phyloP scores from a whole-genome alignment of 345 rosid species.

The Salix purpurea region DNA sequence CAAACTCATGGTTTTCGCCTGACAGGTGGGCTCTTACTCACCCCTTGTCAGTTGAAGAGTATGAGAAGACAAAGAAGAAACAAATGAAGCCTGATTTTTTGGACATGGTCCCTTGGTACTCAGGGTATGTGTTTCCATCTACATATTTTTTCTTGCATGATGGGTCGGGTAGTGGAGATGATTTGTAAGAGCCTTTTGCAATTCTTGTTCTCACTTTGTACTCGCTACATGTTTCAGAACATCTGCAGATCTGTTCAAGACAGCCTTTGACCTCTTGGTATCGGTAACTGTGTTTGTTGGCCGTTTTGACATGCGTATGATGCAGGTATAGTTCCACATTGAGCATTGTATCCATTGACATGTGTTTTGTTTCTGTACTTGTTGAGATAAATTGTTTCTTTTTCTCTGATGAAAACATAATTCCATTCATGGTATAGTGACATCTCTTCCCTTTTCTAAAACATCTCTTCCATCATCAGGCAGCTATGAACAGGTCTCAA shows the following conservation, averaged over 20 bases:
- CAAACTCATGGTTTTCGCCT: slow-evolving; percentile 8
- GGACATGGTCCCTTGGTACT: slow-evolving; percentile 99
- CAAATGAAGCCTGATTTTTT: slow-evolving; percentile 91
- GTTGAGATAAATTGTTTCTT: not conserved
- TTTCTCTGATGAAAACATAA: not conserved
- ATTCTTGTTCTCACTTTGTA: slow-evolving; percentile 18
- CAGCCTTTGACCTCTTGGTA: slow-evolving; percentile 92
- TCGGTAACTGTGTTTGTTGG: slow-evolving; percentile 98
- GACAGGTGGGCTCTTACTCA: slow-evolving; percentile 98
- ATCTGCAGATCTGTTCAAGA: slow-evolving; percentile 95
- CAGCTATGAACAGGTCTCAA: slow-evolving; percentile 70
- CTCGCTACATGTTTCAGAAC: slow-evolving; percentile 62
- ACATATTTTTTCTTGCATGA: not conserved
- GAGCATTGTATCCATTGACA: not conserved
- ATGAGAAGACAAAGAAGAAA: slow-evolving; percentile 69
- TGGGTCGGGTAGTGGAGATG: not conserved
- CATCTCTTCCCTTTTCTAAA: slow-evolving; percentile 1
- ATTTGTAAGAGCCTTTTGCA: slow-evolving; percentile 1
- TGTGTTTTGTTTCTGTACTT: not conserved
- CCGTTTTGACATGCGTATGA: slow-evolving; percentile 99
- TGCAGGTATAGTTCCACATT: slow-evolving; percentile 60
- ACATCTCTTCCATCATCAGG: slow-evolving; percentile 64
- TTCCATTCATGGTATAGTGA: not conserved
- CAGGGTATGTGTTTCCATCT: slow-evolving; percentile 57
- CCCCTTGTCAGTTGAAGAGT: slow-evolving; percentile 73